Evolutionary conservation across 106 monocot species (phyloP).

Genomic region (Gastrodia elata): DNA sequence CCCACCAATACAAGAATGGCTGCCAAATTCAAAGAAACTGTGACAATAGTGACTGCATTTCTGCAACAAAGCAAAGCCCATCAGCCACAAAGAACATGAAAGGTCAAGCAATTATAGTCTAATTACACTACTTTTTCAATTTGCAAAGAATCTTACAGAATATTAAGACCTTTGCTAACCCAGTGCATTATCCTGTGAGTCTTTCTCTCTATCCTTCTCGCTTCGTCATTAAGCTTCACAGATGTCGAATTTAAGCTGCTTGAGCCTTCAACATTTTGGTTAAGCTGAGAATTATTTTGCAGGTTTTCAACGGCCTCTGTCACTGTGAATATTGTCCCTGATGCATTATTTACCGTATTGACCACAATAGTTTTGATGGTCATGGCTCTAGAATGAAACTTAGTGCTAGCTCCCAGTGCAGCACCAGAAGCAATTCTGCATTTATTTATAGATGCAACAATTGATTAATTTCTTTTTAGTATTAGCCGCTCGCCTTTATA

Average conservation of each 20-base stretch:
- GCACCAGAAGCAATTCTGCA: slow-evolving; percentile 64
- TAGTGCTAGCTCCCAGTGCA: slow-evolving; percentile 43
- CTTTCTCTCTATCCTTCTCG: slow-evolving; percentile 42
- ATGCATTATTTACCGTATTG: slow-evolving; percentile 47
- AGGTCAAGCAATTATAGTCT: neutral
- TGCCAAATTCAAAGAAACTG: slow-evolving; percentile 29
- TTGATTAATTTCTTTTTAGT: slow-evolving; percentile 1
- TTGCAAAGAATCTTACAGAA: slow-evolving; percentile 44
- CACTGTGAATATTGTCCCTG: slow-evolving; percentile 54
- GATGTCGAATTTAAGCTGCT: slow-evolving; percentile 33
- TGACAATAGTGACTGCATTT: slow-evolving; percentile 26
- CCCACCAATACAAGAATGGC: slow-evolving; percentile 28
- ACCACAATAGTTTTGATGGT: slow-evolving; percentile 47
- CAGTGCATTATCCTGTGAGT: slow-evolving; percentile 31
- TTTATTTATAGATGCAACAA: neutral
- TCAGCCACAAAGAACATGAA: neutral
- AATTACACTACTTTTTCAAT: neutral
- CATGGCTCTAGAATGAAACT: slow-evolving; percentile 52
- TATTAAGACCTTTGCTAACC: slow-evolving; percentile 58
- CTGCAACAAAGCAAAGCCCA: slow-evolving; percentile 25
- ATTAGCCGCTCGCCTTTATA: neutral
- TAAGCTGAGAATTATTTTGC: slow-evolving; percentile 30
- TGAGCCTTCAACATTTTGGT: slow-evolving; percentile 13
- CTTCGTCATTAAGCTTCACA: slow-evolving; percentile 38
- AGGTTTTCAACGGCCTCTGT: slow-evolving; percentile 45